Base-by-base conservation (phyloP, 768 basidiomycete species). In the Collybiopsis confluens region DNA sequence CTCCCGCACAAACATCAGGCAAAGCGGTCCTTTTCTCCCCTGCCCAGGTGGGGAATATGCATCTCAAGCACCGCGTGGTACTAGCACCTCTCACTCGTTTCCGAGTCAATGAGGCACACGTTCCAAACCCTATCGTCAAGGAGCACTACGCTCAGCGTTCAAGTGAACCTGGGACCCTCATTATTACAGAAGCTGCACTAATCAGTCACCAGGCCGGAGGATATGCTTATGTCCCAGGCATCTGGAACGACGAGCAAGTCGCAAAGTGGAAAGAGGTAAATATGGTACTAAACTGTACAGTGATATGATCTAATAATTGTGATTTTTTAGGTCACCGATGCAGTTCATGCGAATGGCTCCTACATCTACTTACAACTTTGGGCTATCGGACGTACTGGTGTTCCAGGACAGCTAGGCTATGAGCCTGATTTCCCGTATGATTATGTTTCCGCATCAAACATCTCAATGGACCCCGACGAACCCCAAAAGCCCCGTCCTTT, bases 321-420 rank as follows among this genome's bases (percentile, higher is more conserved):
- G 75, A 1, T 77, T 72, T 0, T 73, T 68, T 59, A 72, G 79
- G 52, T 74, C 67, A 59, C 27, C 70, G 10, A 80, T 81, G 57
- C 60, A 76, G 2, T 78, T 78, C 66, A 79, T 80, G 0, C 58
- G 79, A 8, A 8, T 36, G 35, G 35, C 1, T 78, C 75, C 0
- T 75, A 68, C 60, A 73, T 80, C 54, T 76, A 66, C 57, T 49
- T 70, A 16, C 80, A 81, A 59, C 63, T 78, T 2, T 76, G 74
- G 74, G 71, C 73, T 1, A 55, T 77, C 11, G 77, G 76, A 85
- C 82, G 3, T 86, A 61, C 68, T 0, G 76, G 3, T 47, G 62
- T 23, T 56, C 65, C 18, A 57, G 61, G 0, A 44, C 69, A 28
- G 0, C 66, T 84, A 0, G 59, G 58, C 5, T 59, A 73, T 45